Conservation (phyloP, 225 moss, liverwort and hornwort species). For the Polytrichum commune region DNA sequence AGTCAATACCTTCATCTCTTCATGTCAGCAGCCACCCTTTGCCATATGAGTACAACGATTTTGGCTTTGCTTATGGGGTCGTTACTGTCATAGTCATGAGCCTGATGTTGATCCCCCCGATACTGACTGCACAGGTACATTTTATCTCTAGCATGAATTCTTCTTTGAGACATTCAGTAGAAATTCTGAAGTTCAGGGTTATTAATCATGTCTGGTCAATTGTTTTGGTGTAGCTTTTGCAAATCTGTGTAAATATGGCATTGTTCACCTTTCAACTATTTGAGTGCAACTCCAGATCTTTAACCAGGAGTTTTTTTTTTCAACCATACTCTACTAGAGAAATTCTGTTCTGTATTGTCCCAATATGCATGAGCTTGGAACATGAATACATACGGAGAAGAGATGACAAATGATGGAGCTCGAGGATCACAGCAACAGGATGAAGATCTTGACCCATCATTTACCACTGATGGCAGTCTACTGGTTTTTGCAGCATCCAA, state of each 20-base stretch:
- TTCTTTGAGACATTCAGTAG: slow-evolving; percentile 1
- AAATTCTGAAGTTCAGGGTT: too few relatives aligned
- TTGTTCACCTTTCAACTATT: neutral
- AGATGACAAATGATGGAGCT: too few relatives aligned
- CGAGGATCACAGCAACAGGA: too few relatives aligned
- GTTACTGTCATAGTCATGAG: slow-evolving; percentile 61
- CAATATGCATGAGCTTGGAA: too few relatives aligned
- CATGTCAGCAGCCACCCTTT: slow-evolving; percentile 76
- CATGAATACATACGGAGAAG: too few relatives aligned
- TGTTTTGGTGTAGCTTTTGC: neutral
- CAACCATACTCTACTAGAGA: too few relatives aligned
- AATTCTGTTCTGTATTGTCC: too few relatives aligned
- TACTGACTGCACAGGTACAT: slow-evolving; percentile 71
- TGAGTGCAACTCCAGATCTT: neutral
- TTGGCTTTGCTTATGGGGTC: slow-evolving; percentile 56
- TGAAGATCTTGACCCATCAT: too few relatives aligned
- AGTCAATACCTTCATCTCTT: slow-evolving; percentile 47
- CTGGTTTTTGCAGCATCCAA: too few relatives aligned
- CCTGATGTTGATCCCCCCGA: slow-evolving; percentile 75
- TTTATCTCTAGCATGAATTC: slow-evolving; percentile 14
- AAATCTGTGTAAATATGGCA: neutral
- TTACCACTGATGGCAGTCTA: too few relatives aligned
- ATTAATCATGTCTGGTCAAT: neutral
- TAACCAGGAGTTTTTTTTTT: too few relatives aligned
- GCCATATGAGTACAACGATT: slow-evolving; percentile 48